Evolutionary conservation across 1,284 basidiomycete species (phyloP).

Genomic region (Meira miltonrushii): DNA sequence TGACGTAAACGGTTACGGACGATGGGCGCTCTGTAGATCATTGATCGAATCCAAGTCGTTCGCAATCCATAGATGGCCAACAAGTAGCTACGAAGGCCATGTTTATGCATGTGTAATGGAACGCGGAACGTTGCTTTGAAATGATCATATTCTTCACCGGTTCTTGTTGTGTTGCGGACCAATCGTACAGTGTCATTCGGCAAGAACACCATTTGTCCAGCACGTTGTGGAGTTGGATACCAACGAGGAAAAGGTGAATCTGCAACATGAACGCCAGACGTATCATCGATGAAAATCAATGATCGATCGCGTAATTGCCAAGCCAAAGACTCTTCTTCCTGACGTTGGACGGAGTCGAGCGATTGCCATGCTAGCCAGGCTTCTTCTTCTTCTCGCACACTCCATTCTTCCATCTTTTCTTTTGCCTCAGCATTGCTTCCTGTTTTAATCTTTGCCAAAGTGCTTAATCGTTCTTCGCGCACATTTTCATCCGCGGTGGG

Average conservation of each 20-base stretch:
- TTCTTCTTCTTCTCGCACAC: slow-evolving; percentile 18
- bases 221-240: slow-evolving; percentile 40
- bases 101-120: slow-evolving; percentile 76
- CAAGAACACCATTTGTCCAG: slow-evolving; percentile 74
- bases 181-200: slow-evolving; percentile 80
- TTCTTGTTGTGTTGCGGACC: slow-evolving; percentile 74
- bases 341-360: slow-evolving; percentile 23
- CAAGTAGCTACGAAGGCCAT: slow-evolving; percentile 81
- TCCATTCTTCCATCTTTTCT: background rate
- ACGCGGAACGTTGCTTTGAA: slow-evolving; percentile 91
- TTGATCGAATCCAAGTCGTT: slow-evolving; percentile 88
- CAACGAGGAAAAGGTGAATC: slow-evolving; percentile 28
- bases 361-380: slow-evolving; percentile 42
- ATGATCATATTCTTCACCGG: slow-evolving; percentile 78
- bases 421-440: background rate
- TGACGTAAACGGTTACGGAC: slow-evolving; percentile 17
- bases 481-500: slow-evolving; percentile 17
- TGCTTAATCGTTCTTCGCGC: background rate
- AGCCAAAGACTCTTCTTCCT: slow-evolving; percentile 33
- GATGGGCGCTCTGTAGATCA: slow-evolving; percentile 62
- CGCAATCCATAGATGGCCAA: slow-evolving; percentile 67
- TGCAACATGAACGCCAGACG: slow-evolving; percentile 26
- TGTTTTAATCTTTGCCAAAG: slow-evolving; percentile 15
- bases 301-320: slow-evolving; percentile 48
- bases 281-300: slow-evolving; percentile 44